These are phyloP conservation scores for Botryotinia globosa DNA, from an alignment of 2,329 filamentous ascomycete species.

Conservation along the genomic window DNA sequence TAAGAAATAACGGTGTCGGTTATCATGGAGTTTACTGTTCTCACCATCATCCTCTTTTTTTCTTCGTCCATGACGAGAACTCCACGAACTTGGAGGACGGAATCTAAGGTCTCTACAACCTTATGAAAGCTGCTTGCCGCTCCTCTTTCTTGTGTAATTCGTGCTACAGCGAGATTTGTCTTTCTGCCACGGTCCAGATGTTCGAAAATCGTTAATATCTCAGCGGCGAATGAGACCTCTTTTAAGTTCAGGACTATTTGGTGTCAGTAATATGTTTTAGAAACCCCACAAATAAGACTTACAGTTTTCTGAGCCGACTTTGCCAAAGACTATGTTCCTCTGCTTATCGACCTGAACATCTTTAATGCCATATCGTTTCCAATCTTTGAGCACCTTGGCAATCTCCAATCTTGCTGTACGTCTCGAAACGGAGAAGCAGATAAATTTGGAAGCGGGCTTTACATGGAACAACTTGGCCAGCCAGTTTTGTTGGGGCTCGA, in stretches of 20 bases:
- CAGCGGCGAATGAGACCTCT: slow-evolving; percentile 81
- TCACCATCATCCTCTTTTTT: slow-evolving; percentile 71
- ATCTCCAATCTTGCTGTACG: slow-evolving; percentile 75
- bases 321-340: slow-evolving; percentile 75
- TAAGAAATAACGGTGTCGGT: neutral
- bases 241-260: slow-evolving; percentile 71
- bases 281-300: slow-evolving; percentile 42
- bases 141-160: slow-evolving; percentile 87
- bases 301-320: slow-evolving; percentile 76
- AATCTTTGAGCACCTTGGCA: slow-evolving; percentile 66
- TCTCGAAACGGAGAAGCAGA: slow-evolving; percentile 74
- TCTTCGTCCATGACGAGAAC: slow-evolving; percentile 66
- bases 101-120: slow-evolving; percentile 73
- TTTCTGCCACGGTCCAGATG: slow-evolving; percentile 68
- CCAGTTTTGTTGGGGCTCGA: slow-evolving; percentile 77
- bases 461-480: slow-evolving; percentile 84
- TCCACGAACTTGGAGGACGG: slow-evolving; percentile 61
- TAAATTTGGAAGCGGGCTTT: slow-evolving; percentile 72
- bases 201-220: slow-evolving; percentile 71
- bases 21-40: slow-evolving; percentile 48
- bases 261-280: slow-evolving; percentile 24
- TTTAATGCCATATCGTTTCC: slow-evolving; percentile 61
- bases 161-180: slow-evolving; percentile 73
- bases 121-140: slow-evolving; percentile 85
- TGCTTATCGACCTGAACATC: slow-evolving; percentile 77